A percentile compares a stretch with the other conserved stretches of the same genome.
Evolutionary conservation across 176 grass and related monocot species (phyloP).

Genomic region (Phyllostachys edulis): DNA sequence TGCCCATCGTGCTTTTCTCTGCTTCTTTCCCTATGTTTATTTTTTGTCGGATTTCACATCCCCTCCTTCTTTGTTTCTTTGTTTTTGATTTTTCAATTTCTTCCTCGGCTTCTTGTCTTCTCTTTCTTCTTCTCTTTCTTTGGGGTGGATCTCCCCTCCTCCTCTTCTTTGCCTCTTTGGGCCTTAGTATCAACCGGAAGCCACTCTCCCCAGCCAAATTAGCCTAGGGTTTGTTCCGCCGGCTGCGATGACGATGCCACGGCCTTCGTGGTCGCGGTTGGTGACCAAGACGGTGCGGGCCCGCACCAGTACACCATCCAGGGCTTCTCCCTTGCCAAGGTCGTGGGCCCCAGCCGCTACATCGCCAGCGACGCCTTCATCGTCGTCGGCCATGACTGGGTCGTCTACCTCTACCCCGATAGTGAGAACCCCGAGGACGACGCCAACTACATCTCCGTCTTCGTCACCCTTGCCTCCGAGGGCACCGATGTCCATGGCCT

Average conservation of each 20-base stretch:
- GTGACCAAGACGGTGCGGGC: conserved; percentile 71
- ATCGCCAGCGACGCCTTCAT: conserved; percentile 72
- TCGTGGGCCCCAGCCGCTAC: conserved; percentile 64
- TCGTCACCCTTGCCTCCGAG: conserved; percentile 82
- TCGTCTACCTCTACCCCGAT: conserved; percentile 82
- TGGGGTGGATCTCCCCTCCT: too few species aligned
- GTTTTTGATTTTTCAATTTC: too few species aligned
- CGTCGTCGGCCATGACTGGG: conserved; percentile 80
- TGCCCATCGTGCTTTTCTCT: too few species aligned
- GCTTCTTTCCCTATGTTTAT: too few species aligned
- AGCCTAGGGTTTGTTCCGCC: conserved; percentile 43
- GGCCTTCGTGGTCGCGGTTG: conserved; percentile 54
- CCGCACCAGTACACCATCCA: conserved; percentile 75
- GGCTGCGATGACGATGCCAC: conserved; percentile 49
- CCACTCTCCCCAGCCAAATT: neutral
- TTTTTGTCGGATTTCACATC: too few species aligned
- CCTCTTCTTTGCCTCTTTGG: too few species aligned
- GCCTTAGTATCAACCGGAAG: neutral
- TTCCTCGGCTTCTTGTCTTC: too few species aligned
- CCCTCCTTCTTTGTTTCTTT: too few species aligned
- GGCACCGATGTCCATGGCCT: conserved; percentile 73
- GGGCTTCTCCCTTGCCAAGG: conserved; percentile 88
- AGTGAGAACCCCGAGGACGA: conserved; percentile 83
- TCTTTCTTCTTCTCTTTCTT: too few species aligned
- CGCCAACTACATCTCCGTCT: conserved; percentile 69